These are phyloP conservation scores for Globisporangium mamillatum DNA, from an alignment of 352 stramenopile species.

Conservation along the genomic window DNA sequence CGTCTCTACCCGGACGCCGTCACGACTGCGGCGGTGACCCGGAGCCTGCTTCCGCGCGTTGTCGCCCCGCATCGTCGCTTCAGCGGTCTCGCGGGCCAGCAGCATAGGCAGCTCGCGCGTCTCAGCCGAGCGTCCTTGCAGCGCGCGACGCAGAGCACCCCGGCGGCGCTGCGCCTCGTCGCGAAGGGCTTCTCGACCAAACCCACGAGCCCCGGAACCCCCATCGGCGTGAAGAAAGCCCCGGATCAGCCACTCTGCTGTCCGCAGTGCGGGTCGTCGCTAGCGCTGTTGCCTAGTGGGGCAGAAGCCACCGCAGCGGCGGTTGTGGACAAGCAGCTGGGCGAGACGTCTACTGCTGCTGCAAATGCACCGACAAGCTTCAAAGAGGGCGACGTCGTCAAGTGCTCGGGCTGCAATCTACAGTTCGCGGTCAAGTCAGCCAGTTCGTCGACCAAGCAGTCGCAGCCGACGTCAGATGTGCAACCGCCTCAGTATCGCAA, in stretches of 20 bases:
- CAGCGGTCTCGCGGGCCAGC: background rate
- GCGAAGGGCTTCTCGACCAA: conserved; percentile 14
- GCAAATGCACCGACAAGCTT: conserved; percentile 20
- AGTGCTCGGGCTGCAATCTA: conserved; percentile 65
- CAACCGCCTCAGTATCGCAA: conserved; percentile 55
- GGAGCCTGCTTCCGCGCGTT: conserved; percentile 5
- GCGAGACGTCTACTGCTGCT: conserved; percentile 4
- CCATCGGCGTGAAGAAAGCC: conserved; percentile 18
- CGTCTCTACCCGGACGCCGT: conserved; percentile 9
- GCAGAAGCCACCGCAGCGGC: conserved; percentile 14
- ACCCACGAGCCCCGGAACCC: background rate
- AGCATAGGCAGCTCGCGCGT: conserved; percentile 3
- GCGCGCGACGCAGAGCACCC: background rate
- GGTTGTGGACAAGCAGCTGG: conserved; percentile 13
- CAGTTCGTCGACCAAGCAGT: conserved; percentile 11
- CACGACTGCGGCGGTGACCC: background rate
- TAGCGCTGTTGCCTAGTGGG: conserved; percentile 45
- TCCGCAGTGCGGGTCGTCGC: conserved; percentile 57
- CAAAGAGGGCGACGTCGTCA: conserved; percentile 78
- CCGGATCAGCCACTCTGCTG: conserved; percentile 43
- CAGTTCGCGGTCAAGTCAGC: conserved; percentile 69
- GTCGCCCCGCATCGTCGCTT: conserved; percentile 1
- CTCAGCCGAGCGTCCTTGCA: background rate
- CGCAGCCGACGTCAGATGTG: background rate
- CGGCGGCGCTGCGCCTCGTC: background rate